These are phyloP conservation scores for Schizopora paradoxa DNA, from an alignment of 1,284 basidiomycete genomes.

Conservation along the genomic window DNA sequence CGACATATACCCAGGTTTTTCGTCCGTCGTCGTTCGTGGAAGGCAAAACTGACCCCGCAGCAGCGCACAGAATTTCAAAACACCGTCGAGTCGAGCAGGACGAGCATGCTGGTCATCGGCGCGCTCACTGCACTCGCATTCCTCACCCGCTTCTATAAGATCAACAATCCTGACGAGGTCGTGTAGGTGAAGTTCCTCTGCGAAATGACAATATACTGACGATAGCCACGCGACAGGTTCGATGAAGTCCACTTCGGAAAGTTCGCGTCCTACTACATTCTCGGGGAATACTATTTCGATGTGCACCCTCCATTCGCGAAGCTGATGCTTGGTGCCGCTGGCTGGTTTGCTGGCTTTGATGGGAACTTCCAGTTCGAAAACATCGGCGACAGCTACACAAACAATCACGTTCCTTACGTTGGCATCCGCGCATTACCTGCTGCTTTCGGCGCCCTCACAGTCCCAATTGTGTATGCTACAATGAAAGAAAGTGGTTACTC, in stretches of 20 bases:
- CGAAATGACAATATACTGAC: constrained; percentile 3
- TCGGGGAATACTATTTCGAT: constrained; percentile 96
- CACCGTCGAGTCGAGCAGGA: constrained; percentile 16
- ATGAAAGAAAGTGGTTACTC: constrained; percentile 99
- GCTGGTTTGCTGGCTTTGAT: constrained; percentile 96
- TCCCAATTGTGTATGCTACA: constrained; percentile 90
- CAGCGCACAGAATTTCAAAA: constrained; percentile 13
- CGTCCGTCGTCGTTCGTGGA: constrained; percentile 4
- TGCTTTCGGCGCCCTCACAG: constrained; percentile 82
- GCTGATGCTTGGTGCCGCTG: constrained; percentile 85
- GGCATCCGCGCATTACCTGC: constrained; percentile 92
- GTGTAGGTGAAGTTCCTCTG: constrained; percentile 60
- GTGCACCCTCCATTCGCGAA: constrained; percentile 98
- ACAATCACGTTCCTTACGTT: constrained; percentile 87
- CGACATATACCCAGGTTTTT: constrained; percentile 14
- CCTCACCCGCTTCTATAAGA: constrained; percentile 86
- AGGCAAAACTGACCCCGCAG: neutral
- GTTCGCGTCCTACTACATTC: constrained; percentile 90
- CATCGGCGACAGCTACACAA: constrained; percentile 91
- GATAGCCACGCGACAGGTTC: constrained; percentile 51
- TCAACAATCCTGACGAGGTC: constrained; percentile 89
- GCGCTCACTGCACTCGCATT: constrained; percentile 72
- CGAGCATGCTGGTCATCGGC: constrained; percentile 38
- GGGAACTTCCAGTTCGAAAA: constrained; percentile 91
- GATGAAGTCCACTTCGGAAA: constrained; percentile 97